Percentiles rank a stretch among this genome's conserved stretches.
Conservation (phyloP, 805 yeast genomes). For the Kluyveromyces lactis region DNA sequence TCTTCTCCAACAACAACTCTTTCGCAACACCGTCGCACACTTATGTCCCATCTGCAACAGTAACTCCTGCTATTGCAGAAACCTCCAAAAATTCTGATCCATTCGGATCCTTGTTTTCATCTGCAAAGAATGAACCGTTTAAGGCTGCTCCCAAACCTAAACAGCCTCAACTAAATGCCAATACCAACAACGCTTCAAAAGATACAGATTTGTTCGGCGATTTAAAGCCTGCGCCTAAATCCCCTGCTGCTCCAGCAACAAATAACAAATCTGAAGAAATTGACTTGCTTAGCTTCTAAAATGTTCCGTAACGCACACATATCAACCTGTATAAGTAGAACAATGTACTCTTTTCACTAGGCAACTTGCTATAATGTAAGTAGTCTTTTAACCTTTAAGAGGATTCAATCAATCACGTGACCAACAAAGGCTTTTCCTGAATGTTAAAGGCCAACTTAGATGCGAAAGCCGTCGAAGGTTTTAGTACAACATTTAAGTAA, state of each 20-base stretch:
- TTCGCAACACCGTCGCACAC: conserved; percentile 3
- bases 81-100: conserved; percentile 48
- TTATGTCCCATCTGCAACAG: conserved; percentile 12
- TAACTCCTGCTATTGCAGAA: conserved; percentile 30
- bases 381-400: too few relatives aligned
- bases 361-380: too few relatives aligned
- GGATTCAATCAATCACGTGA: too few relatives aligned
- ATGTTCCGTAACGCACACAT: too few relatives aligned
- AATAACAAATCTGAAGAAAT: conserved; percentile 16
- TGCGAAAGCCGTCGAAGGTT: too few relatives aligned
- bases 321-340: too few relatives aligned
- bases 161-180: neutral
- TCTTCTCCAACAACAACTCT: conserved; percentile 9
- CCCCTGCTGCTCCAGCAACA: neutral
- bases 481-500: too few relatives aligned
- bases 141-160: neutral
- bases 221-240: conserved; percentile 14
- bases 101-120: conserved; percentile 58
- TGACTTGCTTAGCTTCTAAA: conserved; percentile 26
- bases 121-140: conserved; percentile 42
- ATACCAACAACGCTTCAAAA: conserved; percentile 10
- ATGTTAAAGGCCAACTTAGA: too few relatives aligned
- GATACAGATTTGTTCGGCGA: conserved; percentile 31
- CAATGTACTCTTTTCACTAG: too few relatives aligned
- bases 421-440: too few relatives aligned